These are phyloP conservation scores for Avicennia marina DNA, from an alignment of 257 asterid genomes.

Conservation along the genomic window DNA sequence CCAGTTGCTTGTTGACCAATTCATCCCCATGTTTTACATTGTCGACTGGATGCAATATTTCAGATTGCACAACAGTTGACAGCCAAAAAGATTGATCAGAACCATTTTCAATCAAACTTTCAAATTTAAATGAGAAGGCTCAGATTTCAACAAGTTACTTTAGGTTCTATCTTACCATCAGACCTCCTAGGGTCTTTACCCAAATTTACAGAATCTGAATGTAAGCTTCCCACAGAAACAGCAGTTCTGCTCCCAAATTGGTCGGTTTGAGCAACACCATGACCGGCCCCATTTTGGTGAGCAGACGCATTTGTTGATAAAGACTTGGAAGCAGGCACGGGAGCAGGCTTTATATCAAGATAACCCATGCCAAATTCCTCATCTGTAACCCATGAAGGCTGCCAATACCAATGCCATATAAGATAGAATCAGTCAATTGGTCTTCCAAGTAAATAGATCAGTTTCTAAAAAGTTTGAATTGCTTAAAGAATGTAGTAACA, in stretches of 20 bases:
- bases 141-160: constrained; percentile 40
- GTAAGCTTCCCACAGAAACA: constrained; percentile 44
- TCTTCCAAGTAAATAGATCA: too few species aligned
- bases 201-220: constrained; percentile 48
- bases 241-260: constrained; percentile 46
- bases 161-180: constrained; percentile 57
- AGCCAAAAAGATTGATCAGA: constrained; percentile 47
- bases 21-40: constrained; percentile 65
- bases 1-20: constrained; percentile 46
- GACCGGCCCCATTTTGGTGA: constrained; percentile 56
- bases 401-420: constrained; percentile 27
- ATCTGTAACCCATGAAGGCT: constrained; percentile 98
- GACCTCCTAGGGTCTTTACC: constrained; percentile 55
- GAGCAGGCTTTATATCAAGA: constrained; percentile 76
- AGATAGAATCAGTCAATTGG: not conserved
- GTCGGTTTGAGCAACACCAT: constrained; percentile 53
- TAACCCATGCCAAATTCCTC: constrained; percentile 99
- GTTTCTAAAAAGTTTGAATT: too few species aligned
- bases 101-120: constrained; percentile 40
- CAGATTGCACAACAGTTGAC: constrained; percentile 39
- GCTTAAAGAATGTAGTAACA: too few species aligned
- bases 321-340: constrained; percentile 60
- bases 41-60: constrained; percentile 42
- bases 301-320: constrained; percentile 42
- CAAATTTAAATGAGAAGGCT: constrained; percentile 38